Evolutionary conservation across 2,329 filamentous ascomycete genomes (phyloP).

Genomic region (Ophiostoma tasmaniense): DNA sequence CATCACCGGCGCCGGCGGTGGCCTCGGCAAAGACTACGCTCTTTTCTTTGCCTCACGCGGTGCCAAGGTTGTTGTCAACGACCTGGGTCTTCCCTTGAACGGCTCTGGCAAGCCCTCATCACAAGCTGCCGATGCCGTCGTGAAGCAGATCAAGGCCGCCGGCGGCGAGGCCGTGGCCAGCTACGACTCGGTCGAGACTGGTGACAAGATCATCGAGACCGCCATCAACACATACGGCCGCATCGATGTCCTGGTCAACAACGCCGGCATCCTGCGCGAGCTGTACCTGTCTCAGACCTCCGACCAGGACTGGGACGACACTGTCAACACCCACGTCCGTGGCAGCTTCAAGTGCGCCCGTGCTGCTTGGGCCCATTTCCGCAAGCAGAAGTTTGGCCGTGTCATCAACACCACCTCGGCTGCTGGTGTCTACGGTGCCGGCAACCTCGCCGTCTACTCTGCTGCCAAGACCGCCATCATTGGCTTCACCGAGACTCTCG

Average conservation of each 20-base stretch:
- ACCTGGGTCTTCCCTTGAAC: conserved; percentile 42
- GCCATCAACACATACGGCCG: conserved; percentile 74
- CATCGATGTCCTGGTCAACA: conserved; percentile 94
- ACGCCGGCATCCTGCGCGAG: conserved; percentile 90
- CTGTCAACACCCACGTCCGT: conserved; percentile 84
- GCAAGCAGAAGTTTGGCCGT: conserved; percentile 96
- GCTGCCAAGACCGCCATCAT: conserved; percentile 93
- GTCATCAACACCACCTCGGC: conserved; percentile 97
- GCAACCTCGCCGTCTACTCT: conserved; percentile 94
- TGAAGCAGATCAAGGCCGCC: conserved; percentile 72
- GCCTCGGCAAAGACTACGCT: conserved; percentile 73
- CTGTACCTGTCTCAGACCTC: conserved; percentile 98
- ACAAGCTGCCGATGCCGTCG: conserved; percentile 73
- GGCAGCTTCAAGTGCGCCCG: conserved; percentile 92
- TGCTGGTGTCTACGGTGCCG: conserved; percentile 89
- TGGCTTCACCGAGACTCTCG: conserved; percentile 94
- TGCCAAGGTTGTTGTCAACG: conserved; percentile 73
- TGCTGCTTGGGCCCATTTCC: conserved; percentile 94
- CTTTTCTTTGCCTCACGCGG: conserved; percentile 86
- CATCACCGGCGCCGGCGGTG: conserved; percentile 77
- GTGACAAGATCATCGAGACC: conserved; percentile 88
- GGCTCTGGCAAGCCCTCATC: conserved; percentile 1
- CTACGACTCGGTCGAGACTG: conserved; percentile 90
- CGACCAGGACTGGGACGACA: conserved; percentile 92
- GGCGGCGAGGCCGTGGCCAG: conserved; percentile 96